A percentile compares a stretch with the other conserved stretches of the same genome.
Conservation (phyloP, 805 yeast genomes). For the Lipomyces spencermartinsiae region DNA sequence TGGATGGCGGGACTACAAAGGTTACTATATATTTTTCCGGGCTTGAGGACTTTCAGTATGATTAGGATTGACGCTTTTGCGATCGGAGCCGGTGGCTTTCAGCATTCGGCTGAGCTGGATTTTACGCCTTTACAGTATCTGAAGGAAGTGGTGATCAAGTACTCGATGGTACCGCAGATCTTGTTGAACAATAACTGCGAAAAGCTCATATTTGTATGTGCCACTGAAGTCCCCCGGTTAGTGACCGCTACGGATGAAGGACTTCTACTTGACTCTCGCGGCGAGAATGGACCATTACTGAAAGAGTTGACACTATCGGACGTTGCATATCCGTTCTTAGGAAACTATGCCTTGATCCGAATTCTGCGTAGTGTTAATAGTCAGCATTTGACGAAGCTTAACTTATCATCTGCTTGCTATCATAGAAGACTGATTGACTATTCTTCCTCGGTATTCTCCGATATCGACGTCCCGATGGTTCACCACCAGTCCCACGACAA, state of each 20-base stretch:
- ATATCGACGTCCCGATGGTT: conserved; percentile 11
- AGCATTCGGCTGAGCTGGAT: conserved; percentile 21
- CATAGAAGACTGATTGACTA: conserved; percentile 23
- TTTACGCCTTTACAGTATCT: conserved; percentile 18
- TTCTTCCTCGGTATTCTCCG: conserved; percentile 13
- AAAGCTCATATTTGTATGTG: conserved; percentile 16
- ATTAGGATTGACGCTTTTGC: conserved; percentile 30
- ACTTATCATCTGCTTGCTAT: conserved; percentile 26
- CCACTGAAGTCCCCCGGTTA: conserved; percentile 29
- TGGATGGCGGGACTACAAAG: conserved; percentile 26
- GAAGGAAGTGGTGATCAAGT: conserved; percentile 17
- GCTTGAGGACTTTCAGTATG: conserved; percentile 14
- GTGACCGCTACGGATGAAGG: conserved; percentile 10
- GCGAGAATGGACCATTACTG: conserved; percentile 9
- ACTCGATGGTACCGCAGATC: conserved; percentile 31
- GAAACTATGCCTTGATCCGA: conserved; percentile 19
- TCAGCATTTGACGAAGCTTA: conserved; percentile 7
- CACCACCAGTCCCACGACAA: neutral
- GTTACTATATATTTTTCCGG: conserved; percentile 16
- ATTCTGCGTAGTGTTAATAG: conserved; percentile 13
- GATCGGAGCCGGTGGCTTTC: conserved; percentile 24
- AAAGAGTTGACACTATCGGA: conserved; percentile 17
- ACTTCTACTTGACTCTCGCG: conserved; percentile 10
- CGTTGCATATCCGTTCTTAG: conserved; percentile 30
- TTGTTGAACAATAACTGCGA: conserved; percentile 3